Percentiles rank a stretch among this genome's conserved stretches.
phyloP scores from a whole-genome alignment of 371 early-diverging fungal genomes.

The Actinomucor elegans region DNA sequence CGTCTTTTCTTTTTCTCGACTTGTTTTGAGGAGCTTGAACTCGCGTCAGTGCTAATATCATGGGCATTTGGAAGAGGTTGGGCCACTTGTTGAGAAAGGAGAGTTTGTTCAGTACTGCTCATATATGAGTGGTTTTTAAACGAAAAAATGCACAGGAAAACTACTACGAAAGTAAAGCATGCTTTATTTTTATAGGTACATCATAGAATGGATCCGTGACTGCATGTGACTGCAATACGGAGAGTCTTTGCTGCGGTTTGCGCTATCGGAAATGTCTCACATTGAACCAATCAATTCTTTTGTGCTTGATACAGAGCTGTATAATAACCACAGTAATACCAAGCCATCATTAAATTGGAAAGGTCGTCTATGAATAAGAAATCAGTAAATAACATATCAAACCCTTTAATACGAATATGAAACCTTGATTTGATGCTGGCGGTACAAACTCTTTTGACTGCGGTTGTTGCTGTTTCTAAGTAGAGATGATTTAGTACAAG shows the following conservation, averaged over 20 bases:
- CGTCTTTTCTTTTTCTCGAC: slow-evolving; percentile 9
- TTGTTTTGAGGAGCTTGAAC: not conserved
- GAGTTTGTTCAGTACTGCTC: slow-evolving; percentile 1
- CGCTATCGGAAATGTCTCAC: not conserved
- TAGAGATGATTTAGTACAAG: no score
- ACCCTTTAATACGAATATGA: not conserved
- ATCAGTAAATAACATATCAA: no score
- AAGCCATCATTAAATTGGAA: slow-evolving; percentile 24
- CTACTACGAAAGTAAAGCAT: not conserved
- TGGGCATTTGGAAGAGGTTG: not conserved
- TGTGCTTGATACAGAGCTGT: slow-evolving; percentile 20
- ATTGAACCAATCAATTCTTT: not conserved
- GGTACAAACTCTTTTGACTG: no score
- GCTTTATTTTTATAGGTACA: not conserved
- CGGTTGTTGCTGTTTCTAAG: not conserved
- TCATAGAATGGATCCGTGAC: not conserved
- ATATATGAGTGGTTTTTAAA: not conserved
- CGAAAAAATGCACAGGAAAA: not conserved
- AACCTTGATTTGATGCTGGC: slow-evolving; percentile 3
- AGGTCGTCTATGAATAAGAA: not conserved
- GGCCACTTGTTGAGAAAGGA: not conserved
- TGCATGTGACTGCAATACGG: slow-evolving; percentile 8
- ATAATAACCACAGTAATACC: slow-evolving; percentile 29
- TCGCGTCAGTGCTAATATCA: not conserved
- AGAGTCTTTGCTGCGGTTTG: slow-evolving; percentile 6